phyloP scores from a whole-genome alignment of 768 basidiomycete genomes.

The Calocybe gangraenosa region DNA sequence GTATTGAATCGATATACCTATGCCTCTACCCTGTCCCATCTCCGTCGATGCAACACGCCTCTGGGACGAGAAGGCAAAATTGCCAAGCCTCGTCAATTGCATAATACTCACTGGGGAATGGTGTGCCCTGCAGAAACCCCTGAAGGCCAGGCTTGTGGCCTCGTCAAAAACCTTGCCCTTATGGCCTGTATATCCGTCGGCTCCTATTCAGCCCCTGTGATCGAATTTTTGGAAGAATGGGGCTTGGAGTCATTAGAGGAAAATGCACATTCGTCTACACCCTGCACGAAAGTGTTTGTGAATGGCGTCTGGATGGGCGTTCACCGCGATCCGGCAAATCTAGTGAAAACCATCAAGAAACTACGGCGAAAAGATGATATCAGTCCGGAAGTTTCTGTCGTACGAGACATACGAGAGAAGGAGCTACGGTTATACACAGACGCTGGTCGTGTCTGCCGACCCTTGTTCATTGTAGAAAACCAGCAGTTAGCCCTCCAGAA shows the following conservation, averaged over 20 bases:
- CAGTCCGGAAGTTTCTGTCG: conserved; percentile 93
- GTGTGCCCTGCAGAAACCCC: conserved; percentile 99
- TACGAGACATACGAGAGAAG: conserved; percentile 94
- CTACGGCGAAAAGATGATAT: conserved; percentile 93
- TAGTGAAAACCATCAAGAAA: conserved; percentile 91
- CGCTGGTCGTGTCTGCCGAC: conserved; percentile 94
- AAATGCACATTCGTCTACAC: conserved; percentile 78
- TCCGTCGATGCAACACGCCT: conserved; percentile 97
- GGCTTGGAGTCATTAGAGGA: conserved; percentile 94
- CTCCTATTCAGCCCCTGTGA: conserved; percentile 91
- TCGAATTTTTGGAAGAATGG: conserved; percentile 99
- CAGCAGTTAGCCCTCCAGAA: conserved; percentile 82
- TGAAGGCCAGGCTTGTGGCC: conserved; percentile 98
- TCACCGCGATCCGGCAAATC: conserved; percentile 88
- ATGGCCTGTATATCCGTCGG: conserved; percentile 99
- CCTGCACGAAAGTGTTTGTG: conserved; percentile 95
- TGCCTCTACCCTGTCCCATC: conserved; percentile 95
- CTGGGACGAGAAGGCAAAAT: conserved; percentile 98
- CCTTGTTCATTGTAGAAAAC: conserved; percentile 93
- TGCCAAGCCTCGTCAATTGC: conserved; percentile 97
- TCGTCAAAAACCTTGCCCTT: conserved; percentile 96
- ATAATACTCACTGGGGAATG: conserved; percentile 99
- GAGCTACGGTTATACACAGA: conserved; percentile 95
- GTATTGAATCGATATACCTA: conserved; percentile 98
- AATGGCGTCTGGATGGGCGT: conserved; percentile 99